These are phyloP conservation scores for Fusarium sarcochroum DNA, from an alignment of 2,329 filamentous ascomycete species.

Conservation along the genomic window DNA sequence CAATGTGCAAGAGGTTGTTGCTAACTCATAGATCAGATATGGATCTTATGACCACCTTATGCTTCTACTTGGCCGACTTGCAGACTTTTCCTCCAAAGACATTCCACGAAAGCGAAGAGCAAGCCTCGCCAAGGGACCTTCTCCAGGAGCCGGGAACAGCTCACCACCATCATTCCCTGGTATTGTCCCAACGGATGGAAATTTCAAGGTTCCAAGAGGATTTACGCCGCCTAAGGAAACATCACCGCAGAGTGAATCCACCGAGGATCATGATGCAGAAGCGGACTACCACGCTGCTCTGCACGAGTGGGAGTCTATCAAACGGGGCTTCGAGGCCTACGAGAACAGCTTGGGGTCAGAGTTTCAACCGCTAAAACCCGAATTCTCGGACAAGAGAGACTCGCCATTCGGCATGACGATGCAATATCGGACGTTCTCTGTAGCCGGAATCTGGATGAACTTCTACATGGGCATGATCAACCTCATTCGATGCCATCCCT, in stretches of 20 bases:
- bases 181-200: conserved; percentile 67
- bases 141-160: conserved; percentile 45
- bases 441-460: conserved; percentile 89
- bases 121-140: conserved; percentile 52
- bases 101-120: conserved; percentile 81
- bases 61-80: conserved; percentile 83
- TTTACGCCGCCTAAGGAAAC: conserved; percentile 66
- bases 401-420: conserved; percentile 86
- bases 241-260: conserved; percentile 59
- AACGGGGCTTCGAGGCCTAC: conserved; percentile 77
- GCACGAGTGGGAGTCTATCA: conserved; percentile 83
- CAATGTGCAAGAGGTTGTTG: too few species aligned
- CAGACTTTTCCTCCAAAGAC: conserved; percentile 84
- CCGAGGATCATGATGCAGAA: conserved; percentile 72
- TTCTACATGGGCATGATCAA: conserved; percentile 89
- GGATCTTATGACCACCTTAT: conserved; percentile 92
- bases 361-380: conserved; percentile 81
- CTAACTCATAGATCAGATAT: conserved; percentile 67
- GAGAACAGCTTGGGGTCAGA: conserved; percentile 76
- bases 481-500: conserved; percentile 85
- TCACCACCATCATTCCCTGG: conserved; percentile 66
- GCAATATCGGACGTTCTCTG: conserved; percentile 87
- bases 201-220: conserved; percentile 66
- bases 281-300: conserved; percentile 77
- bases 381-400: conserved; percentile 71